Percentiles rank a stretch among this genome's conserved stretches.
Evolutionary conservation across 1,139 yeast genomes (phyloP).

Genomic region (Kodamaea arcana): DNA sequence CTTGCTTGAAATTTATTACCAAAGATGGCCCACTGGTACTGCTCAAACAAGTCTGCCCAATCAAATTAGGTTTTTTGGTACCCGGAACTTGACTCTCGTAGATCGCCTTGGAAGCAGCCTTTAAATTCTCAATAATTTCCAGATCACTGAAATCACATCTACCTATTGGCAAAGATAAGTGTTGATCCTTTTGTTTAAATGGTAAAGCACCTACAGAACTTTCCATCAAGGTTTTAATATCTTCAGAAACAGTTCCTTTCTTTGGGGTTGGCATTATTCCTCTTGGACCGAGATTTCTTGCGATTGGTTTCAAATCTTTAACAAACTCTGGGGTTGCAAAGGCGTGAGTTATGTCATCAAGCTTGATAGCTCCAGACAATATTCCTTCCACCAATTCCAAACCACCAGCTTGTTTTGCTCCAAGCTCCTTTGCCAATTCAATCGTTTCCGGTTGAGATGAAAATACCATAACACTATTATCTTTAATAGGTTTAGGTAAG

Average conservation of each 20-base stretch:
- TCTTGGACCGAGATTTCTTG: constrained; percentile 79
- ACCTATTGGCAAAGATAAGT: constrained; percentile 69
- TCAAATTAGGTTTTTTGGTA: constrained; percentile 61
- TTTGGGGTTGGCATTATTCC: constrained; percentile 87
- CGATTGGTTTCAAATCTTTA: constrained; percentile 57
- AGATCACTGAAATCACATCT: constrained; percentile 74
- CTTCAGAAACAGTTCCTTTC: constrained; percentile 81
- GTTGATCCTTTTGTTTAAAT: constrained; percentile 64
- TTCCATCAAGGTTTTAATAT: constrained; percentile 50
- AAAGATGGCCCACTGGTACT: constrained; percentile 82
- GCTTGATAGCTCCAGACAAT: constrained; percentile 46
- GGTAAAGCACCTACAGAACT: constrained; percentile 64
- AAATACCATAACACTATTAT: constrained; percentile 64
- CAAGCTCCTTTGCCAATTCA: constrained; percentile 51
- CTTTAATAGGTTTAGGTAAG: constrained; percentile 72
- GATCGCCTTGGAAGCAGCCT: constrained; percentile 65
- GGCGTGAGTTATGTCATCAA: constrained; percentile 67
- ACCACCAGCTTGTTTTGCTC: constrained; percentile 69
- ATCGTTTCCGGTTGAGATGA: constrained; percentile 53
- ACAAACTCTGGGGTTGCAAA: constrained; percentile 84
- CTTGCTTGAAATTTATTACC: constrained; percentile 50
- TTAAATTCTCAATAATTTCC: constrained; percentile 69
- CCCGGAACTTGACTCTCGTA: constrained; percentile 54
- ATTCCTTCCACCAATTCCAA: constrained; percentile 63
- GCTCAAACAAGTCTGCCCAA: constrained; percentile 67